Percentiles rank a stretch among this genome's conserved stretches.
phyloP scores from a whole-genome alignment of 2,329 filamentous ascomycete species.

The Trichoderma oligosporum region DNA sequence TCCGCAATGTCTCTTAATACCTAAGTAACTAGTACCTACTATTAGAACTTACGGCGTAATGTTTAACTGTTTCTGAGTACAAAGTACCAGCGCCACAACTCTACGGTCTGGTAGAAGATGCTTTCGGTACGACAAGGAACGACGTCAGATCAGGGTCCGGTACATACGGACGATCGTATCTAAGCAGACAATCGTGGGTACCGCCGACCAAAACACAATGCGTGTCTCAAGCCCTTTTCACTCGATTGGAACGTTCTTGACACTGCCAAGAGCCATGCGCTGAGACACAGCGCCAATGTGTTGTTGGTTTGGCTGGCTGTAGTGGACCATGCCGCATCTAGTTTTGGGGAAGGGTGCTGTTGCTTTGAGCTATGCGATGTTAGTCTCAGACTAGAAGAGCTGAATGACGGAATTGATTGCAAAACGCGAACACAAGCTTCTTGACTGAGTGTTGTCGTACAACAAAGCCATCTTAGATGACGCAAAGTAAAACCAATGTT shows the following conservation, averaged over 20 bases:
- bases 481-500: too few relatives aligned
- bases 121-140: background rate
- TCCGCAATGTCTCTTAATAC: too few relatives aligned
- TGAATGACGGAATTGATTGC: conserved; percentile 15
- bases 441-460: too few relatives aligned
- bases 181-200: background rate
- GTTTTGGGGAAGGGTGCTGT: conserved; percentile 3
- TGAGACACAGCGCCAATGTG: background rate
- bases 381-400: conserved; percentile 15
- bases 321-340: conserved; percentile 11
- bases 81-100: background rate
- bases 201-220: background rate
- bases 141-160: conserved; percentile 11
- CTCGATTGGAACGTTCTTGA: conserved; percentile 5
- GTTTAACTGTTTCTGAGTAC: too few relatives aligned
- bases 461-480: too few relatives aligned
- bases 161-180: background rate
- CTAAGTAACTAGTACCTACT: too few relatives aligned
- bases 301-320: background rate
- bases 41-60: too few relatives aligned
- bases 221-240: conserved; percentile 1
- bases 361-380: conserved; percentile 9
- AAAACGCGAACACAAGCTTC: background rate
- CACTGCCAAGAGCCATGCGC: conserved; percentile 15
- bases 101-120: background rate